phyloP scores from a whole-genome alignment of 1,284 basidiomycete genomes.

The Dichomitus squalens region DNA sequence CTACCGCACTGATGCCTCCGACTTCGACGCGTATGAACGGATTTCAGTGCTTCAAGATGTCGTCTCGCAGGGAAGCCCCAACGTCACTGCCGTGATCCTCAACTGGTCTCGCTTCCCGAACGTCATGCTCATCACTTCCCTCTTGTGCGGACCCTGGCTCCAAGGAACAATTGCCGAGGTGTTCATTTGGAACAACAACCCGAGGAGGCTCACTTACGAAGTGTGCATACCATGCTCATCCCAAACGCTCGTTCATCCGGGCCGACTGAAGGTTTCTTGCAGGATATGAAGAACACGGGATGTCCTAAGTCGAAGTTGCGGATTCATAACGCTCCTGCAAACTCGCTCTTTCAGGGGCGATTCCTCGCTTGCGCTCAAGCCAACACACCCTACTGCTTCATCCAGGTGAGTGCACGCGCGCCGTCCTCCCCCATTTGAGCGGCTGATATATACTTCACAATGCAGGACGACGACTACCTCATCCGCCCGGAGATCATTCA shows the following conservation, averaged over 20 bases:
- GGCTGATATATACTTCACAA: neutral
- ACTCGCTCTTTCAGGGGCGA: conserved; percentile 67
- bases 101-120: conserved; percentile 70
- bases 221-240: conserved; percentile 34
- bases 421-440: no score
- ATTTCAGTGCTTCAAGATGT: conserved; percentile 16
- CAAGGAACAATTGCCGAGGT: conserved; percentile 52
- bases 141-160: conserved; percentile 51
- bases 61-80: conserved; percentile 21
- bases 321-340: conserved; percentile 60
- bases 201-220: conserved; percentile 41
- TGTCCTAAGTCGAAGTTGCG: conserved; percentile 49
- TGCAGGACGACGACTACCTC: conserved; percentile 71
- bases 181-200: conserved; percentile 68
- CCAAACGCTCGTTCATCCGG: neutral
- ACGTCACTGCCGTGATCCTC: conserved; percentile 58
- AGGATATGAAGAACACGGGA: conserved; percentile 50
- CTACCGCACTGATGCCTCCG: conserved; percentile 14
- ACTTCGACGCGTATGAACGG: conserved; percentile 21
- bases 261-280: conserved; percentile 6
- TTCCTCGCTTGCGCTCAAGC: conserved; percentile 60
- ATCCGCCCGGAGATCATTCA: conserved; percentile 58
- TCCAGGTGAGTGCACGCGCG: conserved; percentile 48
- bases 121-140: conserved; percentile 53
- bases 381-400: conserved; percentile 58